Conservation (phyloP, 257 asterid species). For the Fraxinus americana region DNA sequence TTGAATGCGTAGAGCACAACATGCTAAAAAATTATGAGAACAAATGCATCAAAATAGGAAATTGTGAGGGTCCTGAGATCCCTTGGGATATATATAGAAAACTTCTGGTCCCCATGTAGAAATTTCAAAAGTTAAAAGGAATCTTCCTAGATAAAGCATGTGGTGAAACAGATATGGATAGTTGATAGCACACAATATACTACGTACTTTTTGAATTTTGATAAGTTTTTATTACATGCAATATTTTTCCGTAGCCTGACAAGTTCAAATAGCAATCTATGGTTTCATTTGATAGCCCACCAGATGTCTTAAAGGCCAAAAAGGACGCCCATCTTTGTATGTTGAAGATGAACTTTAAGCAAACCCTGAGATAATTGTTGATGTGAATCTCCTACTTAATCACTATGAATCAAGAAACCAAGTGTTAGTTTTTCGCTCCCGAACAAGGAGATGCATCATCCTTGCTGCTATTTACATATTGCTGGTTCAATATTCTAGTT, state of each 20-base stretch:
- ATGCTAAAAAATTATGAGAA: conserved; percentile 8
- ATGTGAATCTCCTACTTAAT: background rate
- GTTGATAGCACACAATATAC: conserved; percentile 24
- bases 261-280: background rate
- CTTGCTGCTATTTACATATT: background rate
- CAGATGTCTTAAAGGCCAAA: background rate
- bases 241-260: background rate
- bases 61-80: conserved; percentile 21
- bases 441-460: background rate
- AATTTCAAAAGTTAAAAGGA: conserved; percentile 25
- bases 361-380: background rate
- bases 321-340: background rate
- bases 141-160: conserved; percentile 34
- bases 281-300: background rate
- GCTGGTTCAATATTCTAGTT: background rate
- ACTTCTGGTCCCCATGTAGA: conserved; percentile 15
- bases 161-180: conserved; percentile 42
- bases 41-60: background rate
- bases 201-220: conserved; percentile 26
- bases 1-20: conserved; percentile 25
- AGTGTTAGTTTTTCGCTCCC: background rate
- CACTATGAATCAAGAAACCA: background rate
- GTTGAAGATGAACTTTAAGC: background rate
- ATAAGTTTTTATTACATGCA: conserved; percentile 32
- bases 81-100: conserved; percentile 31